These are phyloP conservation scores for Solanum raphanifolium DNA, from an alignment of 257 asterid species.

Conservation along the genomic window DNA sequence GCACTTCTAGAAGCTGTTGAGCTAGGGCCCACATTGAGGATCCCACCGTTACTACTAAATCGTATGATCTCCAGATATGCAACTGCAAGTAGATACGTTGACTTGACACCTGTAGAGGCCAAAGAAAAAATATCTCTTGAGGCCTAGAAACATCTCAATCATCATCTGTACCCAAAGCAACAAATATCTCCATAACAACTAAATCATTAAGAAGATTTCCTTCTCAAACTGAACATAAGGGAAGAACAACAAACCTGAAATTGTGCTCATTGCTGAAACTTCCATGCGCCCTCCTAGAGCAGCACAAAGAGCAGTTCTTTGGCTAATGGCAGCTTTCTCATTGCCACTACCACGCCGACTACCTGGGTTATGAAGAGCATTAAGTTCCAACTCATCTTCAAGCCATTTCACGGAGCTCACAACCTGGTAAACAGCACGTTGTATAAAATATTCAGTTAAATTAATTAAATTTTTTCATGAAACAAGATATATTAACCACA, in stretches of 20 bases:
- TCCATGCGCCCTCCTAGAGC: conserved; percentile 95
- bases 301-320: conserved; percentile 92
- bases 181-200: not conserved
- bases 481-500: not conserved
- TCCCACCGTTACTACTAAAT: conserved; percentile 97
- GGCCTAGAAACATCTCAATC: not conserved
- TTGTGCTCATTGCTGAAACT: conserved; percentile 80
- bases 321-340: conserved; percentile 91
- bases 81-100: conserved; percentile 98
- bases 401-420: conserved; percentile 99
- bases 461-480: not conserved
- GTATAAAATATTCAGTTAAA: conserved; percentile 6
- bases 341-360: conserved; percentile 88
- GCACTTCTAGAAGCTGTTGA: conserved; percentile 82
- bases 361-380: conserved; percentile 97
- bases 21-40: conserved; percentile 67
- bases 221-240: conserved; percentile 6
- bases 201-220: not conserved
- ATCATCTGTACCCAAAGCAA: not conserved
- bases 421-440: conserved; percentile 39
- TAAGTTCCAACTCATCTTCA: conserved; percentile 99
- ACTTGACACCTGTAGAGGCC: conserved; percentile 80
- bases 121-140: conserved; percentile 8
- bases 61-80: conserved; percentile 91
- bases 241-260: conserved; percentile 51